These are phyloP conservation scores for Ceratocystis alfenasii DNA, from an alignment of 2,329 filamentous ascomycete genomes.

Conservation along the genomic window DNA sequence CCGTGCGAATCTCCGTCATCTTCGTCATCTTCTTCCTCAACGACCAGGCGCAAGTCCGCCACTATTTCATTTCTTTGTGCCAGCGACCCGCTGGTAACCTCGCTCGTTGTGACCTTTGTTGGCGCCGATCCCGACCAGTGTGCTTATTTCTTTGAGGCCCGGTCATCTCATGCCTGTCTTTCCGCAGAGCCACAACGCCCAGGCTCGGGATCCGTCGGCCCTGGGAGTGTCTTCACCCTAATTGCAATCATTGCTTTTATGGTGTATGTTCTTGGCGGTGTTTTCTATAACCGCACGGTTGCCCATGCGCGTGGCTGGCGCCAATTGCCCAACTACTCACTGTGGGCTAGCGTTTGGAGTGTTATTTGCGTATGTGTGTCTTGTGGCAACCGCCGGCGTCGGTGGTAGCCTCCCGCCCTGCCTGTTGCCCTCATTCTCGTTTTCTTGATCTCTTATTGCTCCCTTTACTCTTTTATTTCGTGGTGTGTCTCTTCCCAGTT, in stretches of 20 bases:
- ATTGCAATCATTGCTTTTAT: constrained; percentile 66
- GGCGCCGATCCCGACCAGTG: constrained; percentile 76
- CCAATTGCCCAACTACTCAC: constrained; percentile 83
- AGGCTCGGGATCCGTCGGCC: constrained; percentile 47
- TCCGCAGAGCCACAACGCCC: constrained; percentile 57
- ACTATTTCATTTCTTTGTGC: constrained; percentile 92
- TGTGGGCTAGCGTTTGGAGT: constrained; percentile 73
- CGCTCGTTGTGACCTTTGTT: constrained; percentile 69
- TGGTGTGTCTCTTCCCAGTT: background rate
- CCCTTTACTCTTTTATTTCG: constrained; percentile 8
- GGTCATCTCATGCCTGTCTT: constrained; percentile 69
- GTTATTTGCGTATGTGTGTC: constrained; percentile 22
- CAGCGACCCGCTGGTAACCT: constrained; percentile 56
- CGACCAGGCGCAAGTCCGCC: constrained; percentile 55
- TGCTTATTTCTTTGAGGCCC: constrained; percentile 89
- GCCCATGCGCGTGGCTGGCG: constrained; percentile 90
- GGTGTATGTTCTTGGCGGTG: constrained; percentile 82
- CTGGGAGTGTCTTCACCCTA: constrained; percentile 73
- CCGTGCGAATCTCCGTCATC: constrained; percentile 44
- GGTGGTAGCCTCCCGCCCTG: constrained; percentile 16
- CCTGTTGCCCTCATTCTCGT: background rate
- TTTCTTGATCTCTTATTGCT: constrained; percentile 6
- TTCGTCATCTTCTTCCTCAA: constrained; percentile 1
- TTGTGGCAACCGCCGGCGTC: constrained; percentile 19
- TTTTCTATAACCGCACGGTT: constrained; percentile 91